Conservation (phyloP, 257 asterid species). For the Mitragyna speciosa region DNA sequence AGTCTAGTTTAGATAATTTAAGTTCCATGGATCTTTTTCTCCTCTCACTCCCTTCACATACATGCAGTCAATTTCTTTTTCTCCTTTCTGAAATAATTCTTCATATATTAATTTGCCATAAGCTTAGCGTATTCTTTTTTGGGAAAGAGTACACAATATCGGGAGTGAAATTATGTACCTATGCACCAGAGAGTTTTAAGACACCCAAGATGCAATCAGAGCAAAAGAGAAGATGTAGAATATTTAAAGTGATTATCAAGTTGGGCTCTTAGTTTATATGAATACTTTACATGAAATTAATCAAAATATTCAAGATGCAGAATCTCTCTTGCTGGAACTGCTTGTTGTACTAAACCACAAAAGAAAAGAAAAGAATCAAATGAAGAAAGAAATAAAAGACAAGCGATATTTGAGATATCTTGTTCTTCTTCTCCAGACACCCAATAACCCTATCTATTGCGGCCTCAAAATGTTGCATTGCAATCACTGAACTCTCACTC, state of each 20-base stretch:
- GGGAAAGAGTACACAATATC: background rate
- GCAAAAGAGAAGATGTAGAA: background rate
- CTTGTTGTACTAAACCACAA: background rate
- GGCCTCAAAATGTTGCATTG: slow-evolving; percentile 79
- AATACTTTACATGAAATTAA: background rate
- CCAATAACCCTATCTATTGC: slow-evolving; percentile 92
- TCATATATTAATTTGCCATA: background rate
- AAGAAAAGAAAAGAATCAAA: background rate
- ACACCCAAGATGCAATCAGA: background rate
- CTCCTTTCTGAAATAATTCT: background rate
- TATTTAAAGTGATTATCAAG: background rate
- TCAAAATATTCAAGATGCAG: background rate
- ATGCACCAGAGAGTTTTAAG: background rate
- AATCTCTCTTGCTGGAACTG: background rate
- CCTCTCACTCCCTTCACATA: background rate
- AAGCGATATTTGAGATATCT: slow-evolving; percentile 37
- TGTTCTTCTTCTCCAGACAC: slow-evolving; percentile 88
- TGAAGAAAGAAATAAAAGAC: slow-evolving; percentile 2
- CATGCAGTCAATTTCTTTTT: background rate
- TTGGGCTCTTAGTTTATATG: background rate
- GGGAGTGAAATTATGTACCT: background rate
- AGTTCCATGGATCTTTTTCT: background rate
- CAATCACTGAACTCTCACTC: slow-evolving; percentile 47
- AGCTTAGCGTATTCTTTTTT: background rate
- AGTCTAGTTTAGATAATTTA: background rate